A percentile compares a stretch with the other conserved stretches of the same genome.
phyloP scores from a whole-genome alignment of 306 rosid genomes.

The Styphnolobium japonicum region DNA sequence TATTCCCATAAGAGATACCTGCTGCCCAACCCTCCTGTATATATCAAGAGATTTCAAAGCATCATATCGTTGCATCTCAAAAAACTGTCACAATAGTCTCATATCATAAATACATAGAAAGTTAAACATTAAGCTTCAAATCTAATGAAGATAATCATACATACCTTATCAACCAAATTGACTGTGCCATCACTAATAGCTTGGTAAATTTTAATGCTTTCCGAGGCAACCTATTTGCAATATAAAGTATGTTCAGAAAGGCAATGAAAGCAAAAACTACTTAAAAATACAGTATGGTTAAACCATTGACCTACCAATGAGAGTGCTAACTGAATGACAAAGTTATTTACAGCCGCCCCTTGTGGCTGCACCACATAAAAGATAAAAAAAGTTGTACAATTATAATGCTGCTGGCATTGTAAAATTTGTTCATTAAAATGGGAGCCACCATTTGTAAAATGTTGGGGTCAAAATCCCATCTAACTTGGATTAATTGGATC shows the following conservation, averaged over 20 bases:
- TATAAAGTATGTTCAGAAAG: constrained; percentile 32
- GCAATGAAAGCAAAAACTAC: constrained; percentile 10
- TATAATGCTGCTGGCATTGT: neutral
- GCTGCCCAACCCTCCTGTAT: constrained; percentile 91
- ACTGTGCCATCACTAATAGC: constrained; percentile 96
- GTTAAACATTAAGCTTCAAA: constrained; percentile 29
- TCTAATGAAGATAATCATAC: constrained; percentile 27
- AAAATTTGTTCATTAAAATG: constrained; percentile 2
- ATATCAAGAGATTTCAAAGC: constrained; percentile 90
- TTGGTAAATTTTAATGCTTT: constrained; percentile 89
- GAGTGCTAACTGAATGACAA: constrained; percentile 84
- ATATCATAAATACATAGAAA: constrained; percentile 29
- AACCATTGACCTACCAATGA: constrained; percentile 64
- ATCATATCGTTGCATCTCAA: constrained; percentile 92
- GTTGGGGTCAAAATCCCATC: neutral
- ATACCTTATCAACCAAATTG: constrained; percentile 97
- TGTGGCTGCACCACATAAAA: constrained; percentile 71
- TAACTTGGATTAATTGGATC: constrained; percentile 8
- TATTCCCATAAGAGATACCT: constrained; percentile 51
- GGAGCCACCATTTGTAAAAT: constrained; percentile 1
- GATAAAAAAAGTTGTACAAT: neutral
- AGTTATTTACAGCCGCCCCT: constrained; percentile 90
- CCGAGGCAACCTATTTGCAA: constrained; percentile 78
- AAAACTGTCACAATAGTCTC: constrained; percentile 63
- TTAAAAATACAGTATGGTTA: neutral